Conservation (phyloP, 148 eudicot species). For the Rheum nobile region DNA sequence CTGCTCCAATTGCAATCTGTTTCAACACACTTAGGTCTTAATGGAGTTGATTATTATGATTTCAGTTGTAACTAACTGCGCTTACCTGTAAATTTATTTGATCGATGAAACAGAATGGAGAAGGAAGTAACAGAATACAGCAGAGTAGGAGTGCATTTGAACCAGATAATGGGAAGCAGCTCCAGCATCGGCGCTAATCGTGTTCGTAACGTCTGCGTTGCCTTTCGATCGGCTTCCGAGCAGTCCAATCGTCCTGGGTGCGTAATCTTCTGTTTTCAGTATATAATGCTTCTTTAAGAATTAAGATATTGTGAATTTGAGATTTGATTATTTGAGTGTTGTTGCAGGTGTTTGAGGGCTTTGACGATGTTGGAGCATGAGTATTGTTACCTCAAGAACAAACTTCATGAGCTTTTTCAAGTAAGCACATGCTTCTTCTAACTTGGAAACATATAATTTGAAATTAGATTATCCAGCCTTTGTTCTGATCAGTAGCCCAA, state of each 20-base stretch:
- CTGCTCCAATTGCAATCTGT: background rate
- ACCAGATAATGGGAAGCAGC: constrained; percentile 94
- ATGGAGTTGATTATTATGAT: background rate
- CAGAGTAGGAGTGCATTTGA: constrained; percentile 75
- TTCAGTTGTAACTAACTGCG: background rate
- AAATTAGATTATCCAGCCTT: too few relatives aligned
- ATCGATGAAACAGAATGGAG: constrained; percentile 29
- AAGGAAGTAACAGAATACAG: constrained; percentile 73
- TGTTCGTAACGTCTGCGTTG: constrained; percentile 66
- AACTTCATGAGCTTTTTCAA: constrained; percentile 84
- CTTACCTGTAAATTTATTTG: background rate
- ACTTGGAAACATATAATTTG: background rate
- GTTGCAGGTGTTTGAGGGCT: constrained; percentile 47
- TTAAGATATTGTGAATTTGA: background rate
- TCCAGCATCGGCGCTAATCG: constrained; percentile 94
- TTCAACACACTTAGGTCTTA: background rate
- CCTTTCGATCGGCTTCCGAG: constrained; percentile 77
- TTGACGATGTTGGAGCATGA: constrained; percentile 74
- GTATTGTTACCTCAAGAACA: constrained; percentile 87
- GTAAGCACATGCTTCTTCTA: constrained; percentile 20
- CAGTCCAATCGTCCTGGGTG: constrained; percentile 74
- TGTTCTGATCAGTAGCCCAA: too few relatives aligned
- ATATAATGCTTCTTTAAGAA: background rate
- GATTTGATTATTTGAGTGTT: background rate
- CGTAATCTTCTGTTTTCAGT: background rate